phyloP scores from a whole-genome alignment of 1,139 yeast genomes.

The Geotrichum citri-aurantii region DNA sequence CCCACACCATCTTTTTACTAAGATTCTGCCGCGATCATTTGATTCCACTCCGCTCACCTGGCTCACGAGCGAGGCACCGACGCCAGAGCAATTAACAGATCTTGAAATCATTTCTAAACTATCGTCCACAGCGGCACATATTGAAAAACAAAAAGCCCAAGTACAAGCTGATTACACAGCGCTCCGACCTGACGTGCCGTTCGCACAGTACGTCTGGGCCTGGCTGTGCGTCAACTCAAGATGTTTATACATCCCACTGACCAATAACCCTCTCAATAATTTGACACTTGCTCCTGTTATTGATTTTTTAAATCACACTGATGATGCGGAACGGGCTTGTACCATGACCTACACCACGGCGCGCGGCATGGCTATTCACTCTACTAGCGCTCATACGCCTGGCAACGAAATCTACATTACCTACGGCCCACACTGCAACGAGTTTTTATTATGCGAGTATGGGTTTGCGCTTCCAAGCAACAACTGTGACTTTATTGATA shows the following conservation, averaged over 20 bases:
- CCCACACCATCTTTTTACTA: constrained; percentile 9
- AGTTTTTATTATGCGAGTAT: constrained; percentile 74
- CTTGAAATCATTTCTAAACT: background rate
- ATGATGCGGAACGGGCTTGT: constrained; percentile 32
- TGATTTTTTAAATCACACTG: constrained; percentile 78
- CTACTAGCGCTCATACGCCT: constrained; percentile 28
- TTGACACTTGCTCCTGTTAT: constrained; percentile 89
- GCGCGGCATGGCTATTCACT: constrained; percentile 20
- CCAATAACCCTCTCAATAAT: constrained; percentile 47
- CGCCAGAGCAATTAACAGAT: background rate
- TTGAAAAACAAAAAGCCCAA: constrained; percentile 8
- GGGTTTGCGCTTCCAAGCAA: constrained; percentile 63
- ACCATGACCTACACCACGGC: constrained; percentile 12
- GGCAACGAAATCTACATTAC: constrained; percentile 64
- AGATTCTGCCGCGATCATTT: constrained; percentile 12
- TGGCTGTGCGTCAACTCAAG: constrained; percentile 91
- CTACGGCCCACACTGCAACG: constrained; percentile 87
- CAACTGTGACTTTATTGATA: constrained; percentile 65
- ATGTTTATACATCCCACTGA: constrained; percentile 67
- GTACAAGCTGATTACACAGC: constrained; percentile 3
- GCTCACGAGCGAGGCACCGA: constrained; percentile 1
- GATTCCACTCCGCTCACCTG: constrained; percentile 13
- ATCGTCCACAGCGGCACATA: background rate
- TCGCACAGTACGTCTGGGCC: constrained; percentile 40
- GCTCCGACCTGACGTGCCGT: background rate